Percentiles rank a stretch among this genome's conserved stretches.
Conservation (phyloP, 2,329 filamentous ascomycete species). For the Xylariaceae sp. region DNA sequence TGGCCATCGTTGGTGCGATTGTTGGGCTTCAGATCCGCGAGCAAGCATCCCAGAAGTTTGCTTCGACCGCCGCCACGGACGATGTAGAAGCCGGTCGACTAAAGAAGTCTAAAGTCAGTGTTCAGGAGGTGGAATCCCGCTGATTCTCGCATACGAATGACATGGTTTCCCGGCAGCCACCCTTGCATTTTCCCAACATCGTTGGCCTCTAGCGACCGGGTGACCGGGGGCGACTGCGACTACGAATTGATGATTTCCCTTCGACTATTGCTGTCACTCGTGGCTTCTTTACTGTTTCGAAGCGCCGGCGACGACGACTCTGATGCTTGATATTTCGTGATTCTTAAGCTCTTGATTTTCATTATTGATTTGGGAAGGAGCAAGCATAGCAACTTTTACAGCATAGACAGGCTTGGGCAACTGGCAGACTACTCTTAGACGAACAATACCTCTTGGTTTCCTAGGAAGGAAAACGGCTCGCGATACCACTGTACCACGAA, state of each 20-base stretch:
- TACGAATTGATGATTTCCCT: neutral
- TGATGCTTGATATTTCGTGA: constrained; percentile 4
- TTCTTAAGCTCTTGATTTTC: constrained; percentile 3
- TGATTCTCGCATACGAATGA: no score
- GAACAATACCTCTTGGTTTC: constrained; percentile 1
- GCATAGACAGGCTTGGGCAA: constrained; percentile 21
- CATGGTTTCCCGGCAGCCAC: neutral
- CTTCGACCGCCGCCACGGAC: constrained; percentile 41
- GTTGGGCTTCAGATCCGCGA: constrained; percentile 74
- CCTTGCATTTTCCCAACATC: neutral
- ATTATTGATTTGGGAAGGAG: constrained; percentile 12
- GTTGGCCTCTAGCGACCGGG: neutral
- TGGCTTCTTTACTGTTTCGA: neutral
- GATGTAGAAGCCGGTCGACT: constrained; percentile 12
- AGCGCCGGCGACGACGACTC: neutral
- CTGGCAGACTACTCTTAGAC: constrained; percentile 4
- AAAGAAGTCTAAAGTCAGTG: constrained; percentile 4
- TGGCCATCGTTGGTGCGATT: constrained; percentile 70
- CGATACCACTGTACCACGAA: constrained; percentile 20
- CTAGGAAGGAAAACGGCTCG: constrained; percentile 1
- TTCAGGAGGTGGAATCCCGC: constrained; percentile 6
- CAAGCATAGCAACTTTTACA: constrained; percentile 8
- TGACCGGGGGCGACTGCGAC: neutral
- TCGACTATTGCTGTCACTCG: constrained; percentile 2
- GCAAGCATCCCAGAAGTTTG: constrained; percentile 36